Base-by-base conservation (phyloP, 805 yeast genomes). In the Saturnispora hagleri region DNA sequence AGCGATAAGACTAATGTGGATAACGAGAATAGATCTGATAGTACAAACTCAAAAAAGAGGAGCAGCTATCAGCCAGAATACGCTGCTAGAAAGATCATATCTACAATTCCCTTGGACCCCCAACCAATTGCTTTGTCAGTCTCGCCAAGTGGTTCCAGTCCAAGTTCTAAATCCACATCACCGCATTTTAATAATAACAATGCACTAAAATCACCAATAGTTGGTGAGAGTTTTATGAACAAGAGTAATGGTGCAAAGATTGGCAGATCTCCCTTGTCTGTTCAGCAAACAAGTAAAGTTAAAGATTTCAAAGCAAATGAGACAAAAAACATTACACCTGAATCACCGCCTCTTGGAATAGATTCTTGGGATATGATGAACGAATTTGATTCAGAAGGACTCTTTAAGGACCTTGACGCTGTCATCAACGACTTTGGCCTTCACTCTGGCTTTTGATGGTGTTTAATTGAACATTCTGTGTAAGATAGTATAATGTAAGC, bases 361-460 rank as follows among this genome's bases (percentile, higher is more conserved):
- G 76, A 71, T 54, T 61, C 68, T 9, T 69, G 76, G 65, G 79
- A 74, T 40, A 20, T 61, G 45, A 60, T 58, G 6, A 56, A 58
- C 17, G 69, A 64, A 17, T 66, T 75, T 63, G 81, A 77, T 58
- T 73, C 77, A 24, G 85, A 78, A 48, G 58, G 77, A 53, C 69
- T 81, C 22, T 83, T 85, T 89, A 85, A 83, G 61, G 95, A 89
- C 62, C 90, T 89, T 28, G 95, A 88, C 57, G 74, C 87, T 46
- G 86, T 89, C 53, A 87, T 89, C 96, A 87, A 86, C 62, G 95
- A 88, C 62, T 89, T 88, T 68, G 97, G 96, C 5, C 89, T 89
- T 70, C 87, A 86, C 57, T 81, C 88, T 3, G 74, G 73, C 50
- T 50, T 50, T 33, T 50, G 26, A 50, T 13, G 4, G 46, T 27